These are phyloP conservation scores for Furcasterigmium sp. DNA, from an alignment of 2,329 filamentous ascomycete genomes.

Conservation along the genomic window DNA sequence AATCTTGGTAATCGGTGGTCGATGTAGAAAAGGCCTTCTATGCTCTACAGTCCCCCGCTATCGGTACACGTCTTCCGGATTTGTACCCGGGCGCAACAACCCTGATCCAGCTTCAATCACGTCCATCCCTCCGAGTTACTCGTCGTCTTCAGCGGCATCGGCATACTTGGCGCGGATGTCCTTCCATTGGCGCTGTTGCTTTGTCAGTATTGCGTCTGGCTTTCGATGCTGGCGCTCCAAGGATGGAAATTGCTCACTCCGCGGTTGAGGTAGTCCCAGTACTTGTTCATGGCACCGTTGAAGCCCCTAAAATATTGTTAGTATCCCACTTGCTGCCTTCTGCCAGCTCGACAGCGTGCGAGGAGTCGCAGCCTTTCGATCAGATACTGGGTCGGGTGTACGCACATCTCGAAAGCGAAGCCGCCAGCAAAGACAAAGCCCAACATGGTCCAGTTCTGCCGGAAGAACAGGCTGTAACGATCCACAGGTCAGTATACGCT, in stretches of 20 bases:
- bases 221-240: too few relatives aligned
- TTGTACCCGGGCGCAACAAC: not conserved
- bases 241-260: conserved; percentile 68
- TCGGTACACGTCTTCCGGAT: conserved; percentile 9
- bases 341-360: too few relatives aligned
- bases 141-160: conserved; percentile 62
- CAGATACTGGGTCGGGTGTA: conserved; percentile 14
- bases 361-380: too few relatives aligned
- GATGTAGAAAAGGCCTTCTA: conserved; percentile 12
- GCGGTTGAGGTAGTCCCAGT: conserved; percentile 89
- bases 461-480: conserved; percentile 75
- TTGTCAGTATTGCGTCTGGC: conserved; percentile 21
- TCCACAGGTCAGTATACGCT: too few relatives aligned
- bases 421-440: conserved; percentile 79
- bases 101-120: not conserved
- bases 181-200: conserved; percentile 91
- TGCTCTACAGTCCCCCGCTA: conserved; percentile 14
- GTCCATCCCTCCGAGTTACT: conserved; percentile 30
- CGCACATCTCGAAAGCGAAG: conserved; percentile 93
- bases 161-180: conserved; percentile 93
- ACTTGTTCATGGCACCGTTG: conserved; percentile 72
- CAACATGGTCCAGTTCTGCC: conserved; percentile 84
- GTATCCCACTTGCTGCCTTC: not conserved
- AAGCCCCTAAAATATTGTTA: conserved; percentile 57
- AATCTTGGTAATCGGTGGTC: not conserved